These are phyloP conservation scores for Glycyrrhiza uralensis DNA, from an alignment of 306 rosid genomes.

Conservation along the genomic window DNA sequence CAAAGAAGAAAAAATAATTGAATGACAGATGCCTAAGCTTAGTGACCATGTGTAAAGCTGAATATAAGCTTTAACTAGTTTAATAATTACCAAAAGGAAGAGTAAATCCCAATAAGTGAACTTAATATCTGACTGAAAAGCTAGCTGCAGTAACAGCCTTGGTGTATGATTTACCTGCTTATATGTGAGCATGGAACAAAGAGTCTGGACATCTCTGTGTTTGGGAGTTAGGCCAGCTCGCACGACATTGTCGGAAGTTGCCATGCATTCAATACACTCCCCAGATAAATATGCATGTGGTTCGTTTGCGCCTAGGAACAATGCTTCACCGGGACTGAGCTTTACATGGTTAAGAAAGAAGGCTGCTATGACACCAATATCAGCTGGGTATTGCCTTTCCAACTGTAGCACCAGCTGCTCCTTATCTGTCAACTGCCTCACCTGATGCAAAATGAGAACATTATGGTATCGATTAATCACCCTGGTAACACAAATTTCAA, in stretches of 20 bases:
- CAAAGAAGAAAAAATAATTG: neutral
- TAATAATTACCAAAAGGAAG: neutral
- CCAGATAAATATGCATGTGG: slow-evolving; percentile 89
- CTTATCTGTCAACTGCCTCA: slow-evolving; percentile 74
- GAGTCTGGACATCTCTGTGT: slow-evolving; percentile 75
- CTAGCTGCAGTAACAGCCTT: neutral
- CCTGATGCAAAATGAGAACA: slow-evolving; percentile 41
- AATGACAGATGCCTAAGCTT: neutral
- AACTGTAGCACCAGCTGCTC: slow-evolving; percentile 67
- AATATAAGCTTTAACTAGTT: neutral
- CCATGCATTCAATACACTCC: slow-evolving; percentile 92
- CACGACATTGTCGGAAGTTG: slow-evolving; percentile 95
- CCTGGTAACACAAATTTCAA: neutral
- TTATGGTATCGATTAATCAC: neutral
- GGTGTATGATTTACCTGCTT: slow-evolving; percentile 56
- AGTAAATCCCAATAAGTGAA: neutral
- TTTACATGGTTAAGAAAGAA: slow-evolving; percentile 85
- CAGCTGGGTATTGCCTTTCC: slow-evolving; percentile 84
- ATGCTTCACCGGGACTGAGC: slow-evolving; percentile 88
- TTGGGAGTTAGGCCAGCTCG: slow-evolving; percentile 98
- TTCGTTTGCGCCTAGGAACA: slow-evolving; percentile 80
- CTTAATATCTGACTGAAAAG: neutral
- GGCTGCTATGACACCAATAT: slow-evolving; percentile 81
- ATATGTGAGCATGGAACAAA: slow-evolving; percentile 95
- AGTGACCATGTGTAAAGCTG: neutral